Conservation (phyloP, 2,329 filamentous ascomycete genomes). For the Cladosporium halotolerans region DNA sequence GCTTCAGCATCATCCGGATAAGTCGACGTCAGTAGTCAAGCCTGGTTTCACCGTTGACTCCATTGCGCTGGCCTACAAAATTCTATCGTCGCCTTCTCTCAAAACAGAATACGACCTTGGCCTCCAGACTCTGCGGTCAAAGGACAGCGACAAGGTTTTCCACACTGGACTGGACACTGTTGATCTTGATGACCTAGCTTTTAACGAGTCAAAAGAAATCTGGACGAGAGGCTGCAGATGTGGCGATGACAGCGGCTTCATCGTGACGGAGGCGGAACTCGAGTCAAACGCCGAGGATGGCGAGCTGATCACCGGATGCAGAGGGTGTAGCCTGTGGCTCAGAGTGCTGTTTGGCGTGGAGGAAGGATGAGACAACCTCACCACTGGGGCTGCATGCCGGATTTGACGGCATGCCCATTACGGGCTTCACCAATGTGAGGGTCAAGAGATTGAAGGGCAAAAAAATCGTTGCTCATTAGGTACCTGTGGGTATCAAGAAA, state of each 20-base stretch:
- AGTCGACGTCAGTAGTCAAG: slow-evolving; percentile 23
- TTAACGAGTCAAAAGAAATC: slow-evolving; percentile 30
- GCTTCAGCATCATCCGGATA: slow-evolving; percentile 55
- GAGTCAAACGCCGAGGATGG: slow-evolving; percentile 45
- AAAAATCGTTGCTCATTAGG: not conserved
- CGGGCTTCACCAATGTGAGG: no score
- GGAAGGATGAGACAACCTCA: slow-evolving; percentile 23
- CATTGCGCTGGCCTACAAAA: slow-evolving; percentile 53
- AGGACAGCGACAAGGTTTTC: slow-evolving; percentile 6
- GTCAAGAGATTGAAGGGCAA: no score
- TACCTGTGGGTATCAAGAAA: slow-evolving; percentile 3
- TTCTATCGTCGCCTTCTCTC: slow-evolving; percentile 40
- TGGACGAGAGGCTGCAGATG: slow-evolving; percentile 55
- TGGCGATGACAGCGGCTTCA: slow-evolving; percentile 51
- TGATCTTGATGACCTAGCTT: slow-evolving; percentile 51
- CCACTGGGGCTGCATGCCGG: not conserved
- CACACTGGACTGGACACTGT: slow-evolving; percentile 49
- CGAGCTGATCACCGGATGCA: slow-evolving; percentile 55
- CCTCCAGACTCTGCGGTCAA: slow-evolving; percentile 23
- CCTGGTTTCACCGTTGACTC: slow-evolving; percentile 45
- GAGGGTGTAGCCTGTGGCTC: slow-evolving; percentile 59
- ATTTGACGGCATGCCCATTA: no score
- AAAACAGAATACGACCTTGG: slow-evolving; percentile 46
- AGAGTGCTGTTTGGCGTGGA: slow-evolving; percentile 54
- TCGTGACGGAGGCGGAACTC: slow-evolving; percentile 50